A percentile compares a stretch with the other conserved stretches of the same genome.
phyloP scores from a whole-genome alignment of 2,329 filamentous ascomycete species.

The Xylaria sp. region DNA sequence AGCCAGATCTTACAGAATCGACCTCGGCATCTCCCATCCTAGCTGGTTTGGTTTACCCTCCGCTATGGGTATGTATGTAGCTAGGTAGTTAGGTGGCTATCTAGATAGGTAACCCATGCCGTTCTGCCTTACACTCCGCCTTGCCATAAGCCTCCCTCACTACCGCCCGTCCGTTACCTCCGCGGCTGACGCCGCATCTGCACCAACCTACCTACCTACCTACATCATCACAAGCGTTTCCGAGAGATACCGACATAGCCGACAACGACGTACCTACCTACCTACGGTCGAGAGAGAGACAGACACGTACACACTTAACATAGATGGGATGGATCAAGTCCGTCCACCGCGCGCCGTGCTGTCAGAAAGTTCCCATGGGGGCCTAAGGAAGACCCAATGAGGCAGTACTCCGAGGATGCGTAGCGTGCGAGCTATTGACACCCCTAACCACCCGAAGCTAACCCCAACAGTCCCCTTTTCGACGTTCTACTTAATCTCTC shows the following conservation, averaged over 20 bases:
- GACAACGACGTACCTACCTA: slow-evolving; percentile 7
- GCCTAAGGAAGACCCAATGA: not conserved
- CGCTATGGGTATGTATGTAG: not conserved
- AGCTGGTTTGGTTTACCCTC: not conserved
- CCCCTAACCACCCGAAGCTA: not conserved
- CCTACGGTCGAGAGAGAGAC: not conserved
- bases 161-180: slow-evolving; percentile 2
- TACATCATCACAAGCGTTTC: slow-evolving; percentile 4
- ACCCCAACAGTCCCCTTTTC: slow-evolving; percentile 8
- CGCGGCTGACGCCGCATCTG: not conserved
- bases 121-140: slow-evolving; percentile 28
- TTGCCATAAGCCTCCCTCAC: slow-evolving; percentile 10
- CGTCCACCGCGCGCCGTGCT: not conserved
- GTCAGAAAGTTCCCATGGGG: not conserved
- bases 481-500: slow-evolving; percentile 1
- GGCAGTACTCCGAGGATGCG: not conserved
- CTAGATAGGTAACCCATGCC: not conserved
- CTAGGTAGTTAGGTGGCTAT: not conserved
- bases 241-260: slow-evolving; percentile 26
- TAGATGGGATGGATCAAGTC: not conserved
- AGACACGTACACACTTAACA: not conserved
- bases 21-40: not conserved
- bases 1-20: not conserved
- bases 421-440: not conserved
- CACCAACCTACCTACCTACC: not conserved